These are phyloP conservation scores for Teunomyces barrocoloradensis DNA, from an alignment of 805 yeast genomes.

Conservation along the genomic window DNA sequence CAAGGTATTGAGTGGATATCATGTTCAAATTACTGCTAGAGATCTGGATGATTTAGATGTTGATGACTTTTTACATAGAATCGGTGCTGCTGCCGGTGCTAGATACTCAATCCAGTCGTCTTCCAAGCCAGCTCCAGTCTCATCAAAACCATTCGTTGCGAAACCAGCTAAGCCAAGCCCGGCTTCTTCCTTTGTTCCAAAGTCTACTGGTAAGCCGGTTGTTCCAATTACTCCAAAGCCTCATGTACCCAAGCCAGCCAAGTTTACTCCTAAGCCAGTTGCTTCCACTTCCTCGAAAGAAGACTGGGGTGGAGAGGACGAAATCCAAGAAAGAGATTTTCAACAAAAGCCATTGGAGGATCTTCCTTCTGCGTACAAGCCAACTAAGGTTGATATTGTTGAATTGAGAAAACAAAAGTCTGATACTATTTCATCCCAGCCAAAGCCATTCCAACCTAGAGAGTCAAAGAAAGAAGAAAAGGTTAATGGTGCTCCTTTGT, in stretches of 20 bases:
- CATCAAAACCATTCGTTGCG: conserved; percentile 26
- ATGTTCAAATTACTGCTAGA: conserved; percentile 96
- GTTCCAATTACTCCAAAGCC: conserved; percentile 9
- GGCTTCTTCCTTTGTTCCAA: conserved; percentile 26
- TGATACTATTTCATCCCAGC: conserved; percentile 44
- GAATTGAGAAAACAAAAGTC: conserved; percentile 51
- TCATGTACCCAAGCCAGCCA: conserved; percentile 19
- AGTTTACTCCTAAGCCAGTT: conserved; percentile 26
- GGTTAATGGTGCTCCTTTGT: conserved; percentile 25
- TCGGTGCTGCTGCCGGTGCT: conserved; percentile 94
- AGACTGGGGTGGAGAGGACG: conserved; percentile 72
- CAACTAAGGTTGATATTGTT: conserved; percentile 59
- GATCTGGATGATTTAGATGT: conserved; percentile 86
- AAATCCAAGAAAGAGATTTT: conserved; percentile 54
- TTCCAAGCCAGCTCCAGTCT: conserved; percentile 12
- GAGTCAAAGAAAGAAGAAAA: conserved; percentile 27
- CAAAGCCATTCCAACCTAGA: conserved; percentile 21
- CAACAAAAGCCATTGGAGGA: conserved; percentile 47
- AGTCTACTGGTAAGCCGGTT: conserved; percentile 38
- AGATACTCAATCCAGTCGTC: conserved; percentile 68
- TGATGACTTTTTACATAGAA: conserved; percentile 66
- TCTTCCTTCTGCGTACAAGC: conserved; percentile 62
- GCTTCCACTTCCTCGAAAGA: conserved; percentile 28
- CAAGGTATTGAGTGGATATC: conserved; percentile 74
- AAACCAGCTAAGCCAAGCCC: conserved; percentile 30